Evolutionary conservation across 2,329 filamentous ascomycete species (phyloP), one percentile per base, ranked within the genome.

Genomic region (Pyricularia pennisetigena): DNA sequence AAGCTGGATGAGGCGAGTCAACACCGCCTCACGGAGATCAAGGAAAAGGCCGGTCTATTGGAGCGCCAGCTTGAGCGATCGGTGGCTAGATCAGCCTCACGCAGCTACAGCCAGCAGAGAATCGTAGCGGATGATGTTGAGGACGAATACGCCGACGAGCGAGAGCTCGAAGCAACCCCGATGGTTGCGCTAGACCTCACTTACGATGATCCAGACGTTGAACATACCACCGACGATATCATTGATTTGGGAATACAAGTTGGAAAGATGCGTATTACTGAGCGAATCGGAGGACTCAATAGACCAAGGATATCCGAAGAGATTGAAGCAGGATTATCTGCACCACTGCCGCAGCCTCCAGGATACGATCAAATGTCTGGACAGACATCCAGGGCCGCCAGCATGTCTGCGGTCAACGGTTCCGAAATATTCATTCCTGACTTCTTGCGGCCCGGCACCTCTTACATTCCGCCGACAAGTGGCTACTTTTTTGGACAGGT

Each of bases 31-130:
- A 90, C 88, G 4, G 88, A 92, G 74, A 89, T 93, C 76, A 93
- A 93, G 78, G 90, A 93, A 76, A 89, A 90, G 77, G 90, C 93
- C 77, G 90, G 89, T 29, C 86, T 85, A 9, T 78, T 93, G 23
- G 90, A 93, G 78, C 82, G 87, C 67, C 85, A 88, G 68, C 81
- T 93, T 6, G 90, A 92, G 76, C 81, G 87, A 62, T 88, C 91
- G 75, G 85, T 90, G 32, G 87, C 86, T 20, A 82, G 83, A 68
- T 81, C 78, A 12, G 75, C 76, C 3, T 72, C 73, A 20, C 67
- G 73, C 6, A 72, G 72, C 41, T 70, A 71, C 59, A 70, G 76
- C 68, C 78, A 79, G 69, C 77, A 79, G 69, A 73, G 78, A 24
- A 79, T 79, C 54, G 75, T 82, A 14, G 82, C 80, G 65, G 85